These are phyloP conservation scores for Paramecium sonneborni DNA, from an alignment of 73 alveolate species.

Conservation along the genomic window DNA sequence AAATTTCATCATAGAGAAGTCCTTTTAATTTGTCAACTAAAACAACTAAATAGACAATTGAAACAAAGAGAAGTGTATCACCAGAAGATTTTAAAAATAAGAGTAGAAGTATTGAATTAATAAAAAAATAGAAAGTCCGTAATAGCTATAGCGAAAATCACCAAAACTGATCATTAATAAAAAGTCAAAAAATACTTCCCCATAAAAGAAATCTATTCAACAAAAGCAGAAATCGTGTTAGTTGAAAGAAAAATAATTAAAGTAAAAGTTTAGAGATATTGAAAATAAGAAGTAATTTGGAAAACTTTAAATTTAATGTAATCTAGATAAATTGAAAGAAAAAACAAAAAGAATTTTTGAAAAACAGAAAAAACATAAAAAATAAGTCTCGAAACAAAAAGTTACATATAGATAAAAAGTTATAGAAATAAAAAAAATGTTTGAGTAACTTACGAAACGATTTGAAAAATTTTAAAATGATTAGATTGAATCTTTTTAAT, in stretches of 20 bases:
- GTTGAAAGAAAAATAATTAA: background rate
- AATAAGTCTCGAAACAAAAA: background rate
- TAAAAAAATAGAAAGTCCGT: background rate
- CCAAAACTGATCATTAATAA: background rate
- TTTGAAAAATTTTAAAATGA: background rate
- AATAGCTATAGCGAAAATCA: background rate
- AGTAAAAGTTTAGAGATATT: background rate
- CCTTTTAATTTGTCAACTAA: background rate
- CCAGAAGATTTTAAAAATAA: background rate
- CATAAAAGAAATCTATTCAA: background rate
- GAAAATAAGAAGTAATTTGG: background rate
- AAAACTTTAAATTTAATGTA: background rate
- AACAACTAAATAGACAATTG: background rate
- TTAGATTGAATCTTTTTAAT: background rate
- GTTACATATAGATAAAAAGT: background rate
- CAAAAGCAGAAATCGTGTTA: background rate
- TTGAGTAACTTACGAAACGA: slow-evolving; percentile 4
- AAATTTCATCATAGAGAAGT: background rate
- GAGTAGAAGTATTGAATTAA: background rate
- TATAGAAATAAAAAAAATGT: background rate
- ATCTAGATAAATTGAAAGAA: background rate
- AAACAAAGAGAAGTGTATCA: slow-evolving; percentile 4
- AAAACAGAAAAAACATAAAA: background rate
- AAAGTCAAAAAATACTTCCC: background rate
- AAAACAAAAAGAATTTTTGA: background rate